Evolutionary conservation across 345 rosid species (phyloP).

Genomic region (Murraya koenigii): DNA sequence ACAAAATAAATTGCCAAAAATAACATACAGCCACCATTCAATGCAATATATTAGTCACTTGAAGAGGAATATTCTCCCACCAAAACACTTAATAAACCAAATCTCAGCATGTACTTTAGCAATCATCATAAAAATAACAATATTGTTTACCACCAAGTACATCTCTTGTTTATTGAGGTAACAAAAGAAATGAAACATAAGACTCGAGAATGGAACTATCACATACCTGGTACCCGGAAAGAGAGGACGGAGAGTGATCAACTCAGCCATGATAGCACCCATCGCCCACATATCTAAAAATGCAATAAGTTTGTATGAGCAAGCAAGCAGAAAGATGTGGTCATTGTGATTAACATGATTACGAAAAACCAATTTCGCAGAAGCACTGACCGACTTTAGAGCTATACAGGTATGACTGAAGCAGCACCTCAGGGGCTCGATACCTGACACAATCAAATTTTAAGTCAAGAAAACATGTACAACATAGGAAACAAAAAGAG

Average conservation of each 20-base stretch:
- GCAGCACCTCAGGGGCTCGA: conserved; percentile 97
- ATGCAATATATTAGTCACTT: not conserved
- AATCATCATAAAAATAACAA: not conserved
- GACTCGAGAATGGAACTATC: not conserved
- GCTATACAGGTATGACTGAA: conserved; percentile 68
- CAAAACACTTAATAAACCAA: not conserved
- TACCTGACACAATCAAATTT: conserved; percentile 53
- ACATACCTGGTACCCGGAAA: conserved; percentile 83
- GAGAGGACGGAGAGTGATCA: conserved; percentile 76
- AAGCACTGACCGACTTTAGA: conserved; percentile 84
- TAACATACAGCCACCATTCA: not conserved
- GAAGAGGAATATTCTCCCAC: not conserved
- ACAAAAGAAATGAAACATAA: not conserved
- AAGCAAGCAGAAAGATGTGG: not conserved
- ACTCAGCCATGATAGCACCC: conserved; percentile 97
- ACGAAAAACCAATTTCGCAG: not conserved
- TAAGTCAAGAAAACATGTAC: not conserved
- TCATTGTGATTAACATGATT: not conserved
- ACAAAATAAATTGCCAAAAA: not conserved
- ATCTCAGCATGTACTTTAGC: not conserved
- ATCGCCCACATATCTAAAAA: conserved; percentile 93
- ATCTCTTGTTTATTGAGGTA: not conserved
- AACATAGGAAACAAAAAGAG: not conserved
- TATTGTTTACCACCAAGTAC: not conserved
- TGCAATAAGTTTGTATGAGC: not conserved